Evolutionary conservation across 768 basidiomycete genomes (phyloP).

Genomic region (Gyrodon lividus): DNA sequence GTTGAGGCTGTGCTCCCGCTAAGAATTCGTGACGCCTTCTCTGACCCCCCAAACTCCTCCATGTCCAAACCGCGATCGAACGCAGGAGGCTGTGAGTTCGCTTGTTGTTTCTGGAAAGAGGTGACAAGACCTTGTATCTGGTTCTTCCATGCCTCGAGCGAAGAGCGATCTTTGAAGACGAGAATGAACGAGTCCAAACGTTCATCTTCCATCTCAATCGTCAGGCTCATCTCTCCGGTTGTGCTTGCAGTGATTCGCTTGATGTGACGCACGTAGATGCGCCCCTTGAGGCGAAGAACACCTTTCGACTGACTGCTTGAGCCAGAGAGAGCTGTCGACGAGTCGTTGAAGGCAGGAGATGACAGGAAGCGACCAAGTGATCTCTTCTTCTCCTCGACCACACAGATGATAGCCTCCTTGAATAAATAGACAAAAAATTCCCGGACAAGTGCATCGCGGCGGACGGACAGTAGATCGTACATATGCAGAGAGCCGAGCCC

Average conservation of each 20-base stretch:
- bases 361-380: conserved; percentile 74
- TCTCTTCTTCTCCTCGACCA: conserved; percentile 93
- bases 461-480: conserved; percentile 88
- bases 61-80: conserved; percentile 47
- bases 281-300: conserved; percentile 87
- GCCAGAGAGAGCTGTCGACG: conserved; percentile 40
- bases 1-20: conserved; percentile 69
- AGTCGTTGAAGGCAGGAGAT: conserved; percentile 55
- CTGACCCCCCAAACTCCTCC: conserved; percentile 78
- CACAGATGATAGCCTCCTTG: conserved; percentile 96
- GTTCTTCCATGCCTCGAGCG: conserved; percentile 84
- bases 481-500: conserved; percentile 87
- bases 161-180: conserved; percentile 88
- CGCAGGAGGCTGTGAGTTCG: conserved; percentile 31
- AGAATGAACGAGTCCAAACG: conserved; percentile 91
- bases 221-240: conserved; percentile 85
- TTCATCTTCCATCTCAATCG: conserved; percentile 98
- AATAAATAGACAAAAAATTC: conserved; percentile 98
- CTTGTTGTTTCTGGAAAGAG: conserved; percentile 60
- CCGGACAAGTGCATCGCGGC: conserved; percentile 84
- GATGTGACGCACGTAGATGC: conserved; percentile 95
- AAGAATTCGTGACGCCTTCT: conserved; percentile 76
- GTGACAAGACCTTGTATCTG: conserved; percentile 79
- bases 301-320: conserved; percentile 44
- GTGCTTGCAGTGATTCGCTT: conserved; percentile 82